Evolutionary conservation across 1,139 yeast genomes (phyloP).

Genomic region (Kluyveromyces sp.): DNA sequence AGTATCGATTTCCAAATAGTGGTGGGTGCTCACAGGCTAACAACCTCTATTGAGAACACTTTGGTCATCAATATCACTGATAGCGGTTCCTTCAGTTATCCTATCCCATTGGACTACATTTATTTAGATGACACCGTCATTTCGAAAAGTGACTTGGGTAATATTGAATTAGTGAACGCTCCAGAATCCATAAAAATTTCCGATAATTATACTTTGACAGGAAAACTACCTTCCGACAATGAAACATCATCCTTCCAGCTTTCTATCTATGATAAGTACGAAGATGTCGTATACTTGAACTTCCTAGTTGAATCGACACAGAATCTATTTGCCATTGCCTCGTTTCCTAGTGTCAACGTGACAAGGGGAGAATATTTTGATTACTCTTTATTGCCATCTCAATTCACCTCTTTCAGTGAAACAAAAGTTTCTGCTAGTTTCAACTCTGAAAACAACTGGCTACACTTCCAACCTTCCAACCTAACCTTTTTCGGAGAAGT

Average conservation of each 20-base stretch:
- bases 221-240: slow-evolving; percentile 47
- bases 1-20: slow-evolving; percentile 61
- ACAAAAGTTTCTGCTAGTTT: slow-evolving; percentile 45
- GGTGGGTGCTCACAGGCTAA: slow-evolving; percentile 82
- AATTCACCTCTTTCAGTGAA: slow-evolving; percentile 45
- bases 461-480: slow-evolving; percentile 50
- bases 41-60: slow-evolving; percentile 43
- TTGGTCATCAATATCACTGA: slow-evolving; percentile 61
- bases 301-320: slow-evolving; percentile 37
- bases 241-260: slow-evolving; percentile 41
- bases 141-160: slow-evolving; percentile 44
- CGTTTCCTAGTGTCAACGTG: slow-evolving; percentile 55
- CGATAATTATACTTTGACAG: slow-evolving; percentile 41
- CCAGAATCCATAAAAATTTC: slow-evolving; percentile 54
- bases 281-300: slow-evolving; percentile 55
- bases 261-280: slow-evolving; percentile 52
- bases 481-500: slow-evolving; percentile 61
- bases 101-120: slow-evolving; percentile 55
- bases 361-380: slow-evolving; percentile 53
- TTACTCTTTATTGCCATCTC: slow-evolving; percentile 44
- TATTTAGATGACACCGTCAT: slow-evolving; percentile 52
- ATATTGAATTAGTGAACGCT: slow-evolving; percentile 40
- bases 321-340: slow-evolving; percentile 43
- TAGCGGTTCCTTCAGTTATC: slow-evolving; percentile 43
- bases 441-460: slow-evolving; percentile 48